phyloP scores from a whole-genome alignment of 2,329 filamentous ascomycete genomes.

The Dothistroma septosporum region DNA sequence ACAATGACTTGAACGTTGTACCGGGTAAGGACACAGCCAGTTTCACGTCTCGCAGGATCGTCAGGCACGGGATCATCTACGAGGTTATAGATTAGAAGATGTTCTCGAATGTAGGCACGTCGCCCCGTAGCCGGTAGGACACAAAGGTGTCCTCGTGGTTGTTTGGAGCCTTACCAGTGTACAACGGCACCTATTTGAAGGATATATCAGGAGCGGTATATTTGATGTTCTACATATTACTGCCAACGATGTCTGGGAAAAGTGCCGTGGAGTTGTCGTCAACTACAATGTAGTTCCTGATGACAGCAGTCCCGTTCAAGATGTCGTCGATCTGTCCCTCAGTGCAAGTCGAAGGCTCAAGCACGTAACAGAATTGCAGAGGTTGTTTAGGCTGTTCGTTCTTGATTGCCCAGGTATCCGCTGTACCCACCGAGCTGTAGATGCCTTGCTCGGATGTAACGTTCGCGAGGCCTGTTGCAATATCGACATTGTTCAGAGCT shows the following conservation, averaged over 20 bases:
- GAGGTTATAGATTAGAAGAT: not conserved
- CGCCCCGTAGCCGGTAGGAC: no score
- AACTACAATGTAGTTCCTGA: slow-evolving; percentile 20
- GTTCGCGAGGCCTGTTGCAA: slow-evolving; percentile 49
- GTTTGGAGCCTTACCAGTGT: not conserved
- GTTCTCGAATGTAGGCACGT: no score
- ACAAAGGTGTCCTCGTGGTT: no score
- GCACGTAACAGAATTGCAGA: slow-evolving; percentile 23
- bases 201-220: not conserved
- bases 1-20: not conserved
- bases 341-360: slow-evolving; percentile 18
- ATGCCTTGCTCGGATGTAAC: slow-evolving; percentile 38
- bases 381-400: slow-evolving; percentile 15
- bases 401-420: slow-evolving; percentile 10
- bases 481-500: slow-evolving; percentile 46
- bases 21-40: not conserved
- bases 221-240: not conserved
- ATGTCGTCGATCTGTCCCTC: slow-evolving; percentile 20
- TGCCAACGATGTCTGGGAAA: slow-evolving; percentile 17
- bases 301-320: slow-evolving; percentile 16
- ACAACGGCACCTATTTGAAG: not conserved
- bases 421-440: slow-evolving; percentile 26
- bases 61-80: not conserved
- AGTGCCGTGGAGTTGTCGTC: slow-evolving; percentile 20
- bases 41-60: not conserved